Conservation (phyloP, 2,329 filamentous ascomycete species). For the Aspergillus neoniger region DNA sequence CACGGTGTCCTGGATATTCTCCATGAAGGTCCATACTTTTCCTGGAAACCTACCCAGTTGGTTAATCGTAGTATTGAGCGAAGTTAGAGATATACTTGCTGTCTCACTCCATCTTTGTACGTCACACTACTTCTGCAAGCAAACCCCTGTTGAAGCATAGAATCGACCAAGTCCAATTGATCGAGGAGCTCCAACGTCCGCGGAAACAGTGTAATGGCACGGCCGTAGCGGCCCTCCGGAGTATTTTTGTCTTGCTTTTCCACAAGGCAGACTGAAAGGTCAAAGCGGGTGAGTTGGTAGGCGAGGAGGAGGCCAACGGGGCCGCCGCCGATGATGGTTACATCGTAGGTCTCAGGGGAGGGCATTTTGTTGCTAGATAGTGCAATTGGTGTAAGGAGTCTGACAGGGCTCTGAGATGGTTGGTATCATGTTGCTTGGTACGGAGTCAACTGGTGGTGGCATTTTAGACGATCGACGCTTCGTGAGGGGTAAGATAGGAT, state of each 20-base stretch:
- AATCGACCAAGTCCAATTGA: not conserved
- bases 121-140: not conserved
- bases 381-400: not conserved
- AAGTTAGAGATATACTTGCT: not conserved
- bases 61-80: not conserved
- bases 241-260: conserved; percentile 7
- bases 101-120: not conserved
- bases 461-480: not conserved
- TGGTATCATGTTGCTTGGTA: not conserved
- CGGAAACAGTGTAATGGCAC: not conserved
- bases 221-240: conserved; percentile 1
- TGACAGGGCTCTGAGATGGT: not conserved
- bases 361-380: not conserved
- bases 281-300: conserved; percentile 13
- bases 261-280: conserved; percentile 6
- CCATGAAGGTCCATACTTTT: conserved; percentile 1
- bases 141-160: not conserved
- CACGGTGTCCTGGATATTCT: not conserved
- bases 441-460: not conserved
- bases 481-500: not conserved
- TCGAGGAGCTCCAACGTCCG: not conserved
- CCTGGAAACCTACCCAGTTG: not conserved
- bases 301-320: conserved; percentile 12
- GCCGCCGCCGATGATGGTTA: conserved; percentile 11
- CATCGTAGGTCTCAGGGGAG: not conserved